phyloP scores from a whole-genome alignment of 768 basidiomycete species.

The Suillus hirtellus region DNA sequence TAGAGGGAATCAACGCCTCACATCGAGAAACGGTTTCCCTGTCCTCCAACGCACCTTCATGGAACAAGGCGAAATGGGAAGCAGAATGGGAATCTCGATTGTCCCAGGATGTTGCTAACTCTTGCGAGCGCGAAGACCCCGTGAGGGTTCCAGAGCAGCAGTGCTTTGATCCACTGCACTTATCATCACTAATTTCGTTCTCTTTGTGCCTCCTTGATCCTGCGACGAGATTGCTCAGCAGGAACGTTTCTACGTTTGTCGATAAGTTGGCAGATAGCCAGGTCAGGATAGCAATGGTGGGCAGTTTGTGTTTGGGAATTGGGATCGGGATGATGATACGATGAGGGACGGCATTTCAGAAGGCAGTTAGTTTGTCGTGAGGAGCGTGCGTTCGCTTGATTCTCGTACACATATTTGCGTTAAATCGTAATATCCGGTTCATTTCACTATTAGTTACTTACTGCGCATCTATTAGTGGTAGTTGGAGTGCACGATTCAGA shows the following conservation, averaged over 20 bases:
- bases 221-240: slow-evolving; percentile 29
- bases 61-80: slow-evolving; percentile 70
- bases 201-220: slow-evolving; percentile 63
- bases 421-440: slow-evolving; percentile 5
- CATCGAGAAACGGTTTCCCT: slow-evolving; percentile 28
- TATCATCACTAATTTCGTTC: slow-evolving; percentile 62
- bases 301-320: slow-evolving; percentile 47
- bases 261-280: slow-evolving; percentile 27
- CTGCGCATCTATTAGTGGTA: slow-evolving; percentile 6
- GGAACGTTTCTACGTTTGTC: slow-evolving; percentile 24
- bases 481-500: not conserved
- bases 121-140: slow-evolving; percentile 43
- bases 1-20: slow-evolving; percentile 41
- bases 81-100: slow-evolving; percentile 60
- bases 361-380: not conserved
- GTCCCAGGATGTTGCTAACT: slow-evolving; percentile 60
- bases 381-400: slow-evolving; percentile 1
- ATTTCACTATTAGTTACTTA: slow-evolving; percentile 3
- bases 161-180: slow-evolving; percentile 62
- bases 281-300: slow-evolving; percentile 36
- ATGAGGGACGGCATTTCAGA: slow-evolving; percentile 11
- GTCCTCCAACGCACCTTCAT: slow-evolving; percentile 32
- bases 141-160: slow-evolving; percentile 27
- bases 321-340: slow-evolving; percentile 42
- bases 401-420: slow-evolving; percentile 3